Base-by-base conservation (phyloP, 371 early-diverging fungal species). In the Dichotomocladium elegans region DNA sequence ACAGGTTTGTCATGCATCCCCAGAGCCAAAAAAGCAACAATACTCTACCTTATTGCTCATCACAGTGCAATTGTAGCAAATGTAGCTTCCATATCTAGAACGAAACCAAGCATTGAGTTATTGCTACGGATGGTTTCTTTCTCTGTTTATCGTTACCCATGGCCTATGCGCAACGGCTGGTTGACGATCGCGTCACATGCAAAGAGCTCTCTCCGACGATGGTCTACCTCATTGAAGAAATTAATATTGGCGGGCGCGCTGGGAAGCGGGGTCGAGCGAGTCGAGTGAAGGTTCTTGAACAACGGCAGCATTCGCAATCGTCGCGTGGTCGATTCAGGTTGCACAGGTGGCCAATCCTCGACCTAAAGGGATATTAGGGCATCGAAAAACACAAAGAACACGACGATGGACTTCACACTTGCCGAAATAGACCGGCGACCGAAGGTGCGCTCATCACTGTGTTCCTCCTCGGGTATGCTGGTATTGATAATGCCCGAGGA, bases 31-130 rank as follows among this genome's bases (percentile, higher is more conserved):
- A 44, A 26, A 27, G 15, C 4, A 7, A 24, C 3, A 11, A 21
- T 33, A 6, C 6, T 35, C 3, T 37, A 77, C 81, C 66, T 78
- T 73, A 28, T 64, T 61, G 30, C 76, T 70, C 3, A 70, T 53
- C 14, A 79, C 63, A 3, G 79, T 76, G 47, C 79, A 78, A 19
- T 68, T 79, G 41, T 81, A 81, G 41, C 74, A 71, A 8, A 77
- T 73, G 55, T 79, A 81, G 29, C 78, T 77, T 34, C 78, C 70
- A 51, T 75, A 74, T 7, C 74, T 67, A 42, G 19, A 42, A 4
- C 6, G 26, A 35, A 6, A 6, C 1, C 28, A 48, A 47, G 2
- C 42, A 19, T 21, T 3, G 5, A 44, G 3, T 3, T 11, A 2
- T 14, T 46, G 43, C 1, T 3, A n/a, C 51, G n/a, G 17, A 34